These are phyloP conservation scores for Colletotrichum lindemuthianum DNA, from an alignment of 2,329 filamentous ascomycete genomes.

Conservation along the genomic window DNA sequence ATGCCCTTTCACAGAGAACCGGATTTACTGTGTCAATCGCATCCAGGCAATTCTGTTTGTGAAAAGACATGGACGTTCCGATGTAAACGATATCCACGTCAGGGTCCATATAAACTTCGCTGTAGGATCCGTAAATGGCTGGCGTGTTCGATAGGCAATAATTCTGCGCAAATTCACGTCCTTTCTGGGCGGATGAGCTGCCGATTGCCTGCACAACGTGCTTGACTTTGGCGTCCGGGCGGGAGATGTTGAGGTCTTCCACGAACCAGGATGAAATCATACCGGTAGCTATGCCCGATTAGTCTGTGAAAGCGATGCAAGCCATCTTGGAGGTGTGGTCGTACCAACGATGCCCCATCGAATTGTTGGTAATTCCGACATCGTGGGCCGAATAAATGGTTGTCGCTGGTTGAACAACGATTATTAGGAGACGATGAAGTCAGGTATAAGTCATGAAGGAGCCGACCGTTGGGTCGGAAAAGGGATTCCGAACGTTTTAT, in stretches of 20 bases:
- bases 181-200: slow-evolving; percentile 51
- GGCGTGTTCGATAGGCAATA: slow-evolving; percentile 42
- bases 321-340: neutral
- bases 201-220: slow-evolving; percentile 56
- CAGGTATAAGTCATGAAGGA: no score
- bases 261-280: slow-evolving; percentile 56
- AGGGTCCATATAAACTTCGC: slow-evolving; percentile 51
- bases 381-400: neutral
- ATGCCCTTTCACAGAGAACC: slow-evolving; percentile 57
- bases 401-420: no score
- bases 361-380: slow-evolving; percentile 37
- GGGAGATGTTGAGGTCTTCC: slow-evolving; percentile 49
- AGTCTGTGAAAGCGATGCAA: neutral
- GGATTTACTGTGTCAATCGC: slow-evolving; percentile 55
- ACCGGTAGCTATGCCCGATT: slow-evolving; percentile 43
- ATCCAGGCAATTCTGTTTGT: slow-evolving; percentile 54
- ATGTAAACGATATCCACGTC: slow-evolving; percentile 58
- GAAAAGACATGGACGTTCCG: slow-evolving; percentile 56
- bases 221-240: slow-evolving; percentile 47
- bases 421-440: no score
- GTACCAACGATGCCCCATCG: slow-evolving; percentile 48
- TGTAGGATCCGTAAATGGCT: slow-evolving; percentile 51
- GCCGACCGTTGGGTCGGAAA: neutral
- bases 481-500: neutral
- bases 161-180: slow-evolving; percentile 49